Evolutionary conservation across 2,329 filamentous ascomycete genomes (phyloP), one percentile per base, ranked within the genome.

Genomic region (Aspergillus quadricinctus): DNA sequence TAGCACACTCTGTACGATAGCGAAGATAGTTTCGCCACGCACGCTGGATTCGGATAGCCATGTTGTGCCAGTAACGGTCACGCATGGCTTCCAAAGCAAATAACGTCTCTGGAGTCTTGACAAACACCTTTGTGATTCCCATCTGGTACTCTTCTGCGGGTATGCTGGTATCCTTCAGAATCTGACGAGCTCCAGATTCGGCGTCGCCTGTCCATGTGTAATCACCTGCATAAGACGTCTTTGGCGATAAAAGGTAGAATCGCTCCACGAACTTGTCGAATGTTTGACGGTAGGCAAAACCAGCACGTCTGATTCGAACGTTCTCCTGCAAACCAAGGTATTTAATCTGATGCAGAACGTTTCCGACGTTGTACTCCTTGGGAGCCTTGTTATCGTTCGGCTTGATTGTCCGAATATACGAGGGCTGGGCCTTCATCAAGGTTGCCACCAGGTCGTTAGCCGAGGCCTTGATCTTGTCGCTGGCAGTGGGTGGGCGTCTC

Each of bases 321-420:
- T 99, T 99, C 77, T 99, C 94, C 73, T 97, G 93, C n/a, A 99
- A 80, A 85, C 94, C 94, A 14, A 99, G 88, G 68, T 99, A 99
- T 72, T 99, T 97, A 82, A 97, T 91, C 73, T 99, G 94, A 81
- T 99, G 94, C 67, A 97, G 81, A 21, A 99, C 94, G 66, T 97
- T 97, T 29, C 87, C 86, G 21, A 84, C 83, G 66, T 96, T 97
- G 75, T 96, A 99, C 71, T 99, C 94, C 10, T 86, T 87, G 0
- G 92, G 88, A 2, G 92, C 96, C 75, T 97, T 99, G 79, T 97
- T 97, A 76, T 99, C 94, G 78, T 99, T 99, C 1, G 94, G 94
- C 77, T 99, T 99, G 78, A 99, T 97, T 0, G 94, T 99, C 72
- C 94, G 90, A 66, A 99, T 99, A 70, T 99, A 99, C 2, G 92